phyloP scores from a whole-genome alignment of 2,329 filamentous ascomycete species.

The Fusarium sp. region DNA sequence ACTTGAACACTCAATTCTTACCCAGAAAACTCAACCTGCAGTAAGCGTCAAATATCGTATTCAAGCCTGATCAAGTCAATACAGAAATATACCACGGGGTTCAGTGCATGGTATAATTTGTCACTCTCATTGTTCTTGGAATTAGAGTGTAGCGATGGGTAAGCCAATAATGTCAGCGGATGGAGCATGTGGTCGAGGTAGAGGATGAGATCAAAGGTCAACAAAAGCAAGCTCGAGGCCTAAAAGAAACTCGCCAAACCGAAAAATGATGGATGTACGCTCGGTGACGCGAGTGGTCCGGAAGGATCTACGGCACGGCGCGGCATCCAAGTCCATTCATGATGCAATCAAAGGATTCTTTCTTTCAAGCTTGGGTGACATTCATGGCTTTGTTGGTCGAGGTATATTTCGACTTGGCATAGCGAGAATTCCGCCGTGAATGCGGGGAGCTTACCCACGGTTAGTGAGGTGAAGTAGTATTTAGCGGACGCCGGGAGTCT shows the following conservation, averaged over 20 bases:
- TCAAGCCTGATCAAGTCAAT: neutral
- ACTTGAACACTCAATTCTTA: neutral
- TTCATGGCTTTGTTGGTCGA: neutral
- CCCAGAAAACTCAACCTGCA: neutral
- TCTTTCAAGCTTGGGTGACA: neutral
- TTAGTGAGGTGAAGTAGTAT: neutral
- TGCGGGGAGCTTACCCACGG: neutral
- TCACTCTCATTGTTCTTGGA: neutral
- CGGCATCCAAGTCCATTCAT: constrained; percentile 4
- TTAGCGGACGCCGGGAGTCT: neutral
- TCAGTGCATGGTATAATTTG: neutral
- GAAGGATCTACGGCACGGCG: constrained; percentile 5
- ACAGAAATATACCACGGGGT: neutral
- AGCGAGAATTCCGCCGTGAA: neutral
- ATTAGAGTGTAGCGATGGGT: neutral
- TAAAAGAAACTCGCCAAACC: neutral
- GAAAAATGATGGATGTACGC: constrained; percentile 17
- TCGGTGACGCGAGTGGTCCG: constrained; percentile 22
- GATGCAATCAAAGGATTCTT: constrained; percentile 6
- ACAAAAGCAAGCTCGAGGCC: neutral
- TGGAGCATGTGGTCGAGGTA: constrained; percentile 41
- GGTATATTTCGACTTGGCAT: neutral
- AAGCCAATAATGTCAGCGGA: constrained; percentile 37
- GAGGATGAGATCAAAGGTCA: constrained; percentile 32
- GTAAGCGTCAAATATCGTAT: neutral